Percentiles rank a stretch among this genome's conserved stretches.
These are phyloP conservation scores for Phylloporus arenicola DNA, from an alignment of 768 basidiomycete species.

Conservation along the genomic window DNA sequence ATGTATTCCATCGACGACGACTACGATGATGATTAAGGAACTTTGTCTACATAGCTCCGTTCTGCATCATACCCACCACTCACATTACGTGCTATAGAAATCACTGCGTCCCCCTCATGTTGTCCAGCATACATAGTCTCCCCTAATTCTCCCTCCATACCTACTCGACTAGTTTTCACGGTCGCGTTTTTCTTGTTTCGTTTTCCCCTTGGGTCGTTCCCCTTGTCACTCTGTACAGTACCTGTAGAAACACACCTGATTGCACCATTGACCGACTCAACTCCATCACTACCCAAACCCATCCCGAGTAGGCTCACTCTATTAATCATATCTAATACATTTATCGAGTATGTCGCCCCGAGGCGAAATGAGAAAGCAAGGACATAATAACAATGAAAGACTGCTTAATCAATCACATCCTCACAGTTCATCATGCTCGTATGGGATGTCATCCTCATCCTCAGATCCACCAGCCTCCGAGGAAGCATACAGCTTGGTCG, in stretches of 20 bases:
- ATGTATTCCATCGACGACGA: conserved; percentile 22
- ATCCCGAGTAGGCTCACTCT: conserved; percentile 8
- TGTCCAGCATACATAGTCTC: conserved; percentile 8
- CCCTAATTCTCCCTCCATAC: conserved; percentile 4
- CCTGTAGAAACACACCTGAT: conserved; percentile 1
- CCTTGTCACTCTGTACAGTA: conserved; percentile 2
- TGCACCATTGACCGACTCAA: not conserved
- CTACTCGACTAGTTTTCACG: conserved; percentile 1
- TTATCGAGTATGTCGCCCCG: not conserved
- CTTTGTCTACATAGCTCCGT: not conserved
- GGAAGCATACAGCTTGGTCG: conserved; percentile 67
- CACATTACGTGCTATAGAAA: conserved; percentile 7
- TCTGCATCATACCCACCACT: conserved; percentile 13
- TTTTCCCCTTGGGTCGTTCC: not conserved
- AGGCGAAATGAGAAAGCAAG: not conserved
- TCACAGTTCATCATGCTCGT: conserved; percentile 53
- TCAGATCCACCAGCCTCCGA: conserved; percentile 32
- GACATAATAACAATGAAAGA: conserved; percentile 5
- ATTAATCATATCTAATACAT: conserved; percentile 10
- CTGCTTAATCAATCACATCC: conserved; percentile 3
- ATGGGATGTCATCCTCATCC: conserved; percentile 42
- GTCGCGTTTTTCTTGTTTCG: not conserved
- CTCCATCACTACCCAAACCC: not conserved
- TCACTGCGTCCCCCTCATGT: not conserved
- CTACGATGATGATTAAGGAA: conserved; percentile 19